These are phyloP conservation scores for Fraxinus velutina DNA, from an alignment of 305 asterid species.

Conservation along the genomic window DNA sequence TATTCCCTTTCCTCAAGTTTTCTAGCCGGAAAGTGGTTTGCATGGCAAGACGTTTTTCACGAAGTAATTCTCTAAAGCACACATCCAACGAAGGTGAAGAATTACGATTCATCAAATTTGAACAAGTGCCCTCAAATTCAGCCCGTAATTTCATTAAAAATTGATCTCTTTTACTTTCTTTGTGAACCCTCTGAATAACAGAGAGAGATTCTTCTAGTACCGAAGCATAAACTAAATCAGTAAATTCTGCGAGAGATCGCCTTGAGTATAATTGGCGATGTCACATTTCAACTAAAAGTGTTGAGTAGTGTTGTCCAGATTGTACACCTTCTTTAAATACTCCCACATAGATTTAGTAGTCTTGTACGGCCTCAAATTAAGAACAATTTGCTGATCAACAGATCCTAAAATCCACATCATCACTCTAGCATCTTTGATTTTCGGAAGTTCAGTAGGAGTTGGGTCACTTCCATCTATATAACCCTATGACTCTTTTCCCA, in stretches of 20 bases:
- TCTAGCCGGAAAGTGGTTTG: no score
- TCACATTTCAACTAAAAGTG: neutral
- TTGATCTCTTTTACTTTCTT: no score
- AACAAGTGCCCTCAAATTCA: no score
- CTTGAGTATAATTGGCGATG: neutral
- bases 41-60: no score
- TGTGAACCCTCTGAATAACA: no score
- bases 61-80: no score
- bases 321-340: neutral
- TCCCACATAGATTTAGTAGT: neutral
- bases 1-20: no score
- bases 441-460: neutral
- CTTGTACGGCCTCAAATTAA: neutral
- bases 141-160: no score
- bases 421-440: neutral
- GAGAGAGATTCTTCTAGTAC: no score
- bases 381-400: neutral
- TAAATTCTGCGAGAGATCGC: neutral
- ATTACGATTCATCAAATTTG: no score
- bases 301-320: neutral
- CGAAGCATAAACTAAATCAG: no score
- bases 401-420: neutral
- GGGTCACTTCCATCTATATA: neutral
- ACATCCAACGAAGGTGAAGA: no score
- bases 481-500: neutral